These are phyloP conservation scores for Ramaria rubella DNA, from an alignment of 768 basidiomycete genomes.

Conservation along the genomic window DNA sequence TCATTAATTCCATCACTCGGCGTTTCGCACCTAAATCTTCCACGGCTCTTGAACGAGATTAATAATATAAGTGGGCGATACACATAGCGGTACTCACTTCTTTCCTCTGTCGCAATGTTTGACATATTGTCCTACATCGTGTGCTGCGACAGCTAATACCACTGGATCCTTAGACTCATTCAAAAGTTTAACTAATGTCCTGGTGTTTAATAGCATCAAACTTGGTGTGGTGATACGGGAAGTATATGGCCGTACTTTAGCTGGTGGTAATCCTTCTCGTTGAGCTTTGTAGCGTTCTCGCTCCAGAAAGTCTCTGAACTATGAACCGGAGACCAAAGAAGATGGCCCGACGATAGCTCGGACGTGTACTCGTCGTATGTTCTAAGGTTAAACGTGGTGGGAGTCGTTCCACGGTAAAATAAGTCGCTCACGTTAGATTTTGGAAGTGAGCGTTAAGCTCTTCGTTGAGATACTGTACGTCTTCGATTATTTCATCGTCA, in stretches of 20 bases:
- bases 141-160: conserved; percentile 86
- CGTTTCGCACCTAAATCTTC: conserved; percentile 84
- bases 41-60: conserved; percentile 46
- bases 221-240: neutral
- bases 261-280: conserved; percentile 77
- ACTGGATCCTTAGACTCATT: conserved; percentile 61
- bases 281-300: conserved; percentile 82
- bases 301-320: conserved; percentile 98
- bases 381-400: conserved; percentile 33
- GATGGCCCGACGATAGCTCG: conserved; percentile 81
- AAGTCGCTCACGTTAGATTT: conserved; percentile 70
- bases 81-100: conserved; percentile 58
- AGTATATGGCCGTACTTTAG: conserved; percentile 53
- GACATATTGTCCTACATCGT: conserved; percentile 92
- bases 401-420: neutral
- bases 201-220: conserved; percentile 24
- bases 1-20: conserved; percentile 88
- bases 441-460: conserved; percentile 83
- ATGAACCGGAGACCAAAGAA: conserved; percentile 95
- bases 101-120: conserved; percentile 89
- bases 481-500: conserved; percentile 92
- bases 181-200: conserved; percentile 68
- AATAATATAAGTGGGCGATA: neutral
- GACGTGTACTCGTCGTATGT: conserved; percentile 96
- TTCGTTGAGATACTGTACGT: conserved; percentile 79